phyloP scores from a whole-genome alignment of 2,329 filamentous ascomycete genomes.

The Huntiella decipiens region DNA sequence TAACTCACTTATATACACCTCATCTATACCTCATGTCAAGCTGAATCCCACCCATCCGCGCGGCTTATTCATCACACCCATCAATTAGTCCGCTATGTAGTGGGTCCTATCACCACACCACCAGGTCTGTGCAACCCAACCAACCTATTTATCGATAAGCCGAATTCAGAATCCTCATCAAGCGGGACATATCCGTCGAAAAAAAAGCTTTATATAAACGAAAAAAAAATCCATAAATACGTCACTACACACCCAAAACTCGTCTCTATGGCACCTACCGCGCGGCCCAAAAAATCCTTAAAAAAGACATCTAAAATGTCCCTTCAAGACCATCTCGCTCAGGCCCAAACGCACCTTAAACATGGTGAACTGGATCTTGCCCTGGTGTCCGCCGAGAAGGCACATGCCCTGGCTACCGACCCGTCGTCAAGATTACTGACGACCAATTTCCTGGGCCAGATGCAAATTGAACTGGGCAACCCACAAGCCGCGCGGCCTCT shows the following conservation, averaged over 20 bases:
- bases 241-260: not conserved
- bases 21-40: not conserved
- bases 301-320: conserved; percentile 19
- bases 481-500: conserved; percentile 52
- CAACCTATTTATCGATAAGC: not conserved
- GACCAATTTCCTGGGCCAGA: conserved; percentile 61
- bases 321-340: conserved; percentile 18
- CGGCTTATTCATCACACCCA: not conserved
- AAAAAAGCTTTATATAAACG: too few relatives aligned
- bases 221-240: not conserved
- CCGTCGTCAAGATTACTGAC: conserved; percentile 41
- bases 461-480: conserved; percentile 67
- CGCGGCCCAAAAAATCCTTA: conserved; percentile 6
- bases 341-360: conserved; percentile 24
- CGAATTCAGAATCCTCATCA: not conserved
- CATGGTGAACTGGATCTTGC: conserved; percentile 25
- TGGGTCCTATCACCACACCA: not conserved
- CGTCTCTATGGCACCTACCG: conserved; percentile 22
- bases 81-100: not conserved
- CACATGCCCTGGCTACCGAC: conserved; percentile 23
- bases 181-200: too few relatives aligned
- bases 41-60: not conserved
- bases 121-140: not conserved
- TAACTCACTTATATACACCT: not conserved
- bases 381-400: conserved; percentile 22